Conservation (phyloP, 1,284 basidiomycete species). For the Ustilago trichophora region DNA sequence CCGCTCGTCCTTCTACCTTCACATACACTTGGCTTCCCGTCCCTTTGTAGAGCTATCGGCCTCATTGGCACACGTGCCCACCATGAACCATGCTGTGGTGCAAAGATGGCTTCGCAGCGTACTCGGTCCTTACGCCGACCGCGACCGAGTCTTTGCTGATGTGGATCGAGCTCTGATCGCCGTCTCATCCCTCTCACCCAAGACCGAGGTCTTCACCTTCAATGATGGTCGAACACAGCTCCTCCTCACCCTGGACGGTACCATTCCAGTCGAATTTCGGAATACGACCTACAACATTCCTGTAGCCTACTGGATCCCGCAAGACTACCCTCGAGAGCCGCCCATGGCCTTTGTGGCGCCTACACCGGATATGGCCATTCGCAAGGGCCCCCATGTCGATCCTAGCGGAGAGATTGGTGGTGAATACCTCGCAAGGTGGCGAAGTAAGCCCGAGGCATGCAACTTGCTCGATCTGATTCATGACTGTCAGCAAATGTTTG, state of each 20-base stretch:
- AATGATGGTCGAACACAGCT: slow-evolving; percentile 93
- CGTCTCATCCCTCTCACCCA: slow-evolving; percentile 78
- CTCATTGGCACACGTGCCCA: neutral
- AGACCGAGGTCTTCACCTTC: slow-evolving; percentile 92
- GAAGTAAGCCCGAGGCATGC: slow-evolving; percentile 84
- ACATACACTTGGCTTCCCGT: too few relatives aligned
- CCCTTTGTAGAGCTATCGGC: too few relatives aligned
- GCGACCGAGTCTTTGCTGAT: slow-evolving; percentile 74
- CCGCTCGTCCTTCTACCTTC: too few relatives aligned
- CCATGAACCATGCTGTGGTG: slow-evolving; percentile 61
- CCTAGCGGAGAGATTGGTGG: slow-evolving; percentile 79
- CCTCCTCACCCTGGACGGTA: slow-evolving; percentile 86
- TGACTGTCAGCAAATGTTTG: slow-evolving; percentile 82
- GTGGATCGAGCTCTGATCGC: slow-evolving; percentile 74
- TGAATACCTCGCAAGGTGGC: slow-evolving; percentile 81
- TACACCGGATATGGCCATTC: slow-evolving; percentile 89
- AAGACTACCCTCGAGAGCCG: slow-evolving; percentile 70
- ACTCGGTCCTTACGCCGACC: slow-evolving; percentile 71
- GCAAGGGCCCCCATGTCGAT: slow-evolving; percentile 79
- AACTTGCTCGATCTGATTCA: slow-evolving; percentile 75
- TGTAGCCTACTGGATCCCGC: slow-evolving; percentile 78
- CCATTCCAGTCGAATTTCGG: slow-evolving; percentile 85
- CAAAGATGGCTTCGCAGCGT: slow-evolving; percentile 62
- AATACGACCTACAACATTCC: slow-evolving; percentile 90
- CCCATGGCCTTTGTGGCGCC: slow-evolving; percentile 95